phyloP scores from a whole-genome alignment of 2,329 filamentous ascomycete genomes.

The Colletotrichum sp. region DNA sequence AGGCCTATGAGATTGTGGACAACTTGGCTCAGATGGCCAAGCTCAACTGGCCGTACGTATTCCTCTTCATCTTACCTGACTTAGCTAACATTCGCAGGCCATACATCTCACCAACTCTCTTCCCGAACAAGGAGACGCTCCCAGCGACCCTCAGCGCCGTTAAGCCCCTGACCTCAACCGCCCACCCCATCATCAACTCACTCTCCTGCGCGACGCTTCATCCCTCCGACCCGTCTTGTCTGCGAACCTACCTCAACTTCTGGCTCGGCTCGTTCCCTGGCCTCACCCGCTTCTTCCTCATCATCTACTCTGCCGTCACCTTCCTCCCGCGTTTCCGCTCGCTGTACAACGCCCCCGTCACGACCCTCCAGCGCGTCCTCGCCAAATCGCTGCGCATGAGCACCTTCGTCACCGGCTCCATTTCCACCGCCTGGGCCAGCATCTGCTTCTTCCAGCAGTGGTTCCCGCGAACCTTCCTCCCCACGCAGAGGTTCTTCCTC shows the following conservation, averaged over 20 bases:
- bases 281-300: conserved; percentile 77
- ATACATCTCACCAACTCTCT: conserved; percentile 86
- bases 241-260: conserved; percentile 85
- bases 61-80: not conserved
- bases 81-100: conserved; percentile 50
- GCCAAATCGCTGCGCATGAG: conserved; percentile 75
- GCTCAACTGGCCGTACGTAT: conserved; percentile 79
- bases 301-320: conserved; percentile 72
- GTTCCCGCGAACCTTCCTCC: conserved; percentile 75
- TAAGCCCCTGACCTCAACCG: conserved; percentile 78
- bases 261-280: conserved; percentile 84
- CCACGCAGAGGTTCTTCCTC: conserved; percentile 88
- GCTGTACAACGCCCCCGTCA: conserved; percentile 72
- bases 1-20: conserved; percentile 76
- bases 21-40: conserved; percentile 81
- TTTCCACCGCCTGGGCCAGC: conserved; percentile 86
- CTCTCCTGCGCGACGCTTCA: conserved; percentile 92
- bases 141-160: conserved; percentile 70
- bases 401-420: conserved; percentile 79
- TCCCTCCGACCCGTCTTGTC: conserved; percentile 85
- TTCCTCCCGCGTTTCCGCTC: conserved; percentile 71
- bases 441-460: conserved; percentile 87
- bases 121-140: conserved; percentile 74
- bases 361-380: conserved; percentile 69
- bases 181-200: conserved; percentile 84